Conservation (phyloP, 208 protist species). For the Acanthamoeba royreba region DNA sequence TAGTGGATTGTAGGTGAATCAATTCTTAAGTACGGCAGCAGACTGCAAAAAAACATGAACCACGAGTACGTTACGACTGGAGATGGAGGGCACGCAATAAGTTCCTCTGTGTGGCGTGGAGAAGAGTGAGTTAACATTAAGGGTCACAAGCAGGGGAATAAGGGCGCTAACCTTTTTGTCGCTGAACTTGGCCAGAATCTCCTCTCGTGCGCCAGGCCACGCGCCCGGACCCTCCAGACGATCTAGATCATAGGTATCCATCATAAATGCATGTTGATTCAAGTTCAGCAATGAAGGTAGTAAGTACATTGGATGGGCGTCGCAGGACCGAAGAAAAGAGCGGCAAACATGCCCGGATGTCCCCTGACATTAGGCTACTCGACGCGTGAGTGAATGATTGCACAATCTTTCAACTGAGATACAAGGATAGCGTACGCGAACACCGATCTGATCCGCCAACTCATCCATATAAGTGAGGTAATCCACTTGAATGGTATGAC, state of each 20-base stretch:
- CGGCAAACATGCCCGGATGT: background rate
- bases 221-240: background rate
- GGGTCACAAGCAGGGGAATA: background rate
- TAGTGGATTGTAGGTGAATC: no score
- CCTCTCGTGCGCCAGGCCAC: background rate
- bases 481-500: constrained; percentile 21
- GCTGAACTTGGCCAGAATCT: background rate
- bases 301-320: background rate
- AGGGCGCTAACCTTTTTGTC: background rate
- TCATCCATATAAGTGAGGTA: constrained; percentile 20
- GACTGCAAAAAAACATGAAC: no score
- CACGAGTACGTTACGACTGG: no score
- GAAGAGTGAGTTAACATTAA: background rate
- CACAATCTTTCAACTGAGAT: background rate
- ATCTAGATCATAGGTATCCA: background rate
- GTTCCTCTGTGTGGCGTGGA: no score
- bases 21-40: no score
- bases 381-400: background rate
- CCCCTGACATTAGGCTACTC: background rate
- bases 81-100: no score
- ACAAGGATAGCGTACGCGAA: background rate
- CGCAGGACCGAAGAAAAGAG: background rate
- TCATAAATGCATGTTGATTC: background rate
- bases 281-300: background rate
- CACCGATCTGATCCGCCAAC: background rate